phyloP scores from a whole-genome alignment of 2,329 filamentous ascomycete species.

The Fusarium tricinctum region DNA sequence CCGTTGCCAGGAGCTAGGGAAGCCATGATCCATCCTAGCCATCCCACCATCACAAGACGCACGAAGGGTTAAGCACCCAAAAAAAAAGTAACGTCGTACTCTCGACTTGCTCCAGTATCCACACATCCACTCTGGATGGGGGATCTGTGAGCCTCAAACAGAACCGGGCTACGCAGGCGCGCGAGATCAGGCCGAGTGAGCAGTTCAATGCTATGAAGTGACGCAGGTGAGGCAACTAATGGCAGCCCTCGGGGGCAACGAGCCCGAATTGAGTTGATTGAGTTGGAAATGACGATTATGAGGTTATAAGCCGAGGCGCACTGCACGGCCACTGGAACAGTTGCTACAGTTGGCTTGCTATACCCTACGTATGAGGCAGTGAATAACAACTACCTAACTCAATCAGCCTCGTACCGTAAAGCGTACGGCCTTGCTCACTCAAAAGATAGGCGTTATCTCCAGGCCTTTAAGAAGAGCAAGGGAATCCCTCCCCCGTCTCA shows the following conservation, averaged over 20 bases:
- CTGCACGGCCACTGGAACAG: not conserved
- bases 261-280: slow-evolving; percentile 4
- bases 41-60: slow-evolving; percentile 46
- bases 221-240: slow-evolving; percentile 38
- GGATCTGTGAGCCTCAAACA: slow-evolving; percentile 43
- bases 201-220: slow-evolving; percentile 1
- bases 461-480: slow-evolving; percentile 5
- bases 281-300: slow-evolving; percentile 27
- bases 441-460: slow-evolving; percentile 1
- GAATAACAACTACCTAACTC: slow-evolving; percentile 6
- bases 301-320: slow-evolving; percentile 13
- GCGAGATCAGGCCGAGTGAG: slow-evolving; percentile 21
- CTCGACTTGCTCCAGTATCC: slow-evolving; percentile 30
- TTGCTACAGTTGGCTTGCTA: not conserved
- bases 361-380: slow-evolving; percentile 1
- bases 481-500: slow-evolving; percentile 5
- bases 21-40: slow-evolving; percentile 34
- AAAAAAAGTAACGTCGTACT: slow-evolving; percentile 38
- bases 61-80: slow-evolving; percentile 40
- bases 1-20: slow-evolving; percentile 1
- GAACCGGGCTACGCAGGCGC: not conserved
- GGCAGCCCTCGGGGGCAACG: slow-evolving; percentile 15
- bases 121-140: slow-evolving; percentile 22
- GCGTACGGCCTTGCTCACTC: not conserved
- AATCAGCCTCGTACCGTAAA: slow-evolving; percentile 3